Conservation (phyloP, 331 rosid genomes). For the Spiraea crenata region DNA sequence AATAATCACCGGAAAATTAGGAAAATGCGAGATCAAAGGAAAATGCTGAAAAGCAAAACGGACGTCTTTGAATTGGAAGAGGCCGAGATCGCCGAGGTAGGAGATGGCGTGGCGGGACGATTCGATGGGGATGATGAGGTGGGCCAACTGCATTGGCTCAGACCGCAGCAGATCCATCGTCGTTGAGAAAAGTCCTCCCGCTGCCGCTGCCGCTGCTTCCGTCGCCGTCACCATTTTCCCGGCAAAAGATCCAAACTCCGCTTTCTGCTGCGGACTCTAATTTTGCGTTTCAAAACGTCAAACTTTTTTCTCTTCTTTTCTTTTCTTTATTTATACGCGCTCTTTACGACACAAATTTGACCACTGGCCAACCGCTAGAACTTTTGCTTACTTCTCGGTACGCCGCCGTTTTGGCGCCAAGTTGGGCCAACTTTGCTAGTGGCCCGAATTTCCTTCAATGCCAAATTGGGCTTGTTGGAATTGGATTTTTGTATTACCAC, state of each 20-base stretch:
- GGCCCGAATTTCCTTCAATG: too few species aligned
- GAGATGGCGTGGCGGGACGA: constrained; percentile 56
- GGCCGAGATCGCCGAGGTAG: constrained; percentile 77
- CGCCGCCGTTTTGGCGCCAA: neutral
- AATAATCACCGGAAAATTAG: neutral
- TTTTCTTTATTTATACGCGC: neutral
- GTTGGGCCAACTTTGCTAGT: neutral
- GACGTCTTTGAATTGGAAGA: constrained; percentile 81
- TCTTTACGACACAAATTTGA: too few species aligned
- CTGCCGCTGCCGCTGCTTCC: constrained; percentile 17
- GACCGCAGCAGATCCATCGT: constrained; percentile 83
- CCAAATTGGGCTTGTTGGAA: neutral
- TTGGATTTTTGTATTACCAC: neutral
- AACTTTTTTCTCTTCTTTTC: neutral
- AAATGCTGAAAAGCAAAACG: neutral
- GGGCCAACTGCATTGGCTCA: constrained; percentile 84
- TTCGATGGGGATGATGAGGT: constrained; percentile 77
- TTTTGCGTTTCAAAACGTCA: neutral
- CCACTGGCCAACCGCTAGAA: neutral
- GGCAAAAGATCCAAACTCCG: neutral
- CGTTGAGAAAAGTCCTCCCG: constrained; percentile 18
- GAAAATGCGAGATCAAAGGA: neutral
- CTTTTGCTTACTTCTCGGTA: neutral
- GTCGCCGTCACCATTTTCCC: constrained; percentile 10
- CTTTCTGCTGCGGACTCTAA: neutral